Base-by-base conservation (phyloP, 2,329 filamentous ascomycete species). In the Colletotrichum noveboracense region DNA sequence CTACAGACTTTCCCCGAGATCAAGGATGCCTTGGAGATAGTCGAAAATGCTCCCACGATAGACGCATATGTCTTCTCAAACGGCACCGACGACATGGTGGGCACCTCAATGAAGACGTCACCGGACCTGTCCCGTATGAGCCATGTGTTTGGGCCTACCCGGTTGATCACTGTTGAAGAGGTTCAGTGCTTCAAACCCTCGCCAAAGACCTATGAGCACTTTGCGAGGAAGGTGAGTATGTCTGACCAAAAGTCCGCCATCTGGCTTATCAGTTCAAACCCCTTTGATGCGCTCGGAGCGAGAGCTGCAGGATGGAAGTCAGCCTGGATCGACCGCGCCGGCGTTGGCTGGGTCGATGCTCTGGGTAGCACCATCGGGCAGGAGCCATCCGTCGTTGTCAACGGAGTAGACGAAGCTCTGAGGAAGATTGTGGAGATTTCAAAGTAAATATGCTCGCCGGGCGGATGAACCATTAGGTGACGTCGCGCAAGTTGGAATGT, bases 251-350 rank as follows among this genome's bases (percentile, higher is more conserved):
- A 87, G 77, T 84, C 81, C 2, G 85, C 89, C 30, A 87, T 95
- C 16, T 95, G 93, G 93, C 83, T 96, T 9, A 88, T 96, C 7
- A 94, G 90, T 78, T 90, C 91, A 2, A 96, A 96, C 80, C 92
- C 94, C 4, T 96, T 96, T 81, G 94, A 96, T 81, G 85, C 94
- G 18, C 88, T 92, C 0, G 94, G 94, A 0, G 92, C 93, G 1
- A 88, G 87, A 76, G 87, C 87, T 2, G 87, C 88, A 7, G 93
- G 93, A 0, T 85, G 95, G 84, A 88, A 89, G 79, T 89, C 91
- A 28, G 91, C 88, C 14, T 95, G 93, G 91, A 89, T 96, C 7
- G 93, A 95, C 84, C 86, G 94, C 30, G 83, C 81, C 16, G 89
- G 90, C 0, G 86, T 83, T 10, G 93, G 93, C 4, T 95, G 94